phyloP scores from a whole-genome alignment of 768 basidiomycete genomes.

The Tulasnella sp. region DNA sequence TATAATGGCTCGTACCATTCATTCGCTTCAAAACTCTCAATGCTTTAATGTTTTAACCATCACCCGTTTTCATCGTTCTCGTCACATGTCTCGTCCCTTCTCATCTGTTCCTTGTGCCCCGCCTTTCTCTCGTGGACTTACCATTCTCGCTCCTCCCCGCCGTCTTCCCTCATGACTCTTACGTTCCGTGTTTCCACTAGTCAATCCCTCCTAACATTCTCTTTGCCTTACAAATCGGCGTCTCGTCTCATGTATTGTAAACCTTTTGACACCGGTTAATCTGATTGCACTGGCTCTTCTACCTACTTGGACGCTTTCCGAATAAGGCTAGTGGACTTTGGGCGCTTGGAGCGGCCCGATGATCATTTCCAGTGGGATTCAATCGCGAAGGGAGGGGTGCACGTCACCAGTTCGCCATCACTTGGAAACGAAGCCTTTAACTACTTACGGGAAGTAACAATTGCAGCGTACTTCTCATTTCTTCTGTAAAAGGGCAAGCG shows the following conservation, averaged over 20 bases:
- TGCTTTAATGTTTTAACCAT: background rate
- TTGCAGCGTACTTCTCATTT: too few species aligned
- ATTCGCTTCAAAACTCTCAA: background rate
- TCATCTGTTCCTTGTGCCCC: background rate
- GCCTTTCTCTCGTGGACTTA: background rate
- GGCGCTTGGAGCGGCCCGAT: background rate
- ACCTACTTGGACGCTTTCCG: too few species aligned
- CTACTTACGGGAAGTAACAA: too few species aligned
- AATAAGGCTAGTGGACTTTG: background rate
- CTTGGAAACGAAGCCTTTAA: too few species aligned
- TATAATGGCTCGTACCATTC: background rate
- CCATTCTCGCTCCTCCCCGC: background rate
- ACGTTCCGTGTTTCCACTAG: background rate
- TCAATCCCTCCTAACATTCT: background rate
- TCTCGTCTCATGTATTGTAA: background rate
- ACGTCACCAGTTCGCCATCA: too few species aligned
- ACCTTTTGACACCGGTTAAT: background rate
- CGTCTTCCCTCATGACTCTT: background rate
- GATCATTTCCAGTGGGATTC: too few species aligned
- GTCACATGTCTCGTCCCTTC: background rate
- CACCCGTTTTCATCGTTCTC: background rate
- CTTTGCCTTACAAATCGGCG: background rate
- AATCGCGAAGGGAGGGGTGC: too few species aligned
- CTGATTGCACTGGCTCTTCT: background rate
- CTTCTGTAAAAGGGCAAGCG: too few species aligned